Evolutionary conservation across 202 grass and related monocot genomes (phyloP), one percentile per base, ranked within the genome.

Genomic region (Saccharum hybrid): DNA sequence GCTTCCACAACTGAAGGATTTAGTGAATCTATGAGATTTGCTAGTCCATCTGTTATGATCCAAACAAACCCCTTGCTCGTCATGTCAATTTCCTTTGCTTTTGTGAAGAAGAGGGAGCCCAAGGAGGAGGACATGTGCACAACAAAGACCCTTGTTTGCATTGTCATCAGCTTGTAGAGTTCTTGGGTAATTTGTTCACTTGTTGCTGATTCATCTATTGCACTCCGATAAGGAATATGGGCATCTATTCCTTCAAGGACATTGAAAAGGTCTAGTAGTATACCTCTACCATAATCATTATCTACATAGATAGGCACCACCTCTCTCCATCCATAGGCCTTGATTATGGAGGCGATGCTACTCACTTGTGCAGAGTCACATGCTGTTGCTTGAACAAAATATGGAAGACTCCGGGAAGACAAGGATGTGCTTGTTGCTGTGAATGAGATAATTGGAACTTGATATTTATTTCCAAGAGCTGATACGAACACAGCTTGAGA

Each of bases 111-210:
- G 4, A 79, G 60, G 0, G 43, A 83, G 0, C 61, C 89, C n/a
- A 94, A 15, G 7, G 16, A 0, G 9, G 52, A 13, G 16, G 83
- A n/a, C 71, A 86, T 87, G 22, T 91, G 83, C 9, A 94, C 66
- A 30, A 89, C 14, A 48, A 82, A 94, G 5, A 94, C 92, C 37
- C 83, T 90, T n/a, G 88, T 80, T 74, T 84, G 86, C 89, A 91
- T 86, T 71, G 83, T 89, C 92, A 82, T 67, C 11, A 94, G 70
- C 67, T 85, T 90, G 34, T 82, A 86, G 13, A 91, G 88, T 73
- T 94, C 88, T 45, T 68, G 7, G n/a, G 36, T 81, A 30, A 94
- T 84, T 22, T 86, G 61, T 7, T 87, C 72, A 31, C 42, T 22
- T 38, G 84, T 87, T 85, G 77, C 89, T 16, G 77, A 79, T 18